Evolutionary conservation across 163 green algal genomes (phyloP), one percentile per base, ranked within the genome.

Genomic region (Chloromonas sp.): DNA sequence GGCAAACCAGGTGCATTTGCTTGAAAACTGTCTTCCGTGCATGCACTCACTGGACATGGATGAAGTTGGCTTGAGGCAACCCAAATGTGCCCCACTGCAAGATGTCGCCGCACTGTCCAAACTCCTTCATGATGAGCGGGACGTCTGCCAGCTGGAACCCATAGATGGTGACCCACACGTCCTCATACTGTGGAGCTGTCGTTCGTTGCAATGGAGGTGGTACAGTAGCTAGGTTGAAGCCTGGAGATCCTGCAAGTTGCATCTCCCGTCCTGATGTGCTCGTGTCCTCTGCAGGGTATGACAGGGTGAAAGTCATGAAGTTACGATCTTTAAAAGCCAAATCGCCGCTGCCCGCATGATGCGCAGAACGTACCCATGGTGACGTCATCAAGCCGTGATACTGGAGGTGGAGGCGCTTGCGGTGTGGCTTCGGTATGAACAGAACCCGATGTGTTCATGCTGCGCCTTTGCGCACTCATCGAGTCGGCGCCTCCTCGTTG

Each of bases 141-240:
- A 91, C 61, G 60, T 93, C 92, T 5, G 84, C 80, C 58, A 89
- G 90, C 1, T 36, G 57, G 82, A 98, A 97, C 8, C 95, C 95
- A 87, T 92, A 98, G 3, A 96, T 89, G 0, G 94, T 96, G 1
- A 97, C 93, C 92, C 92, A 96, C 15, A 89, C 89, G 84, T 94
- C 91, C 1, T 94, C 87, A 8, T 89, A 91, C 1, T 87, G 80
- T 8, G 82, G 85, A 2, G 78, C 36, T 1, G 84, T 71, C 71
- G 36, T 36, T 89, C 84, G 13, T 36, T 36, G 36, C 36, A 36
- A 36, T 36, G 36, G 36, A 36, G 36, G 36, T 36, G 36, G 36
- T 36, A 36, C 36, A 36, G 66, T 74, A 15, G 66, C 66, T 11
- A 74, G 11, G 66, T 11, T 74, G 66, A 74, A 74, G 66, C 5